Evolutionary conservation across 306 rosid species (phyloP).

Genomic region (Calophaca sinica): DNA sequence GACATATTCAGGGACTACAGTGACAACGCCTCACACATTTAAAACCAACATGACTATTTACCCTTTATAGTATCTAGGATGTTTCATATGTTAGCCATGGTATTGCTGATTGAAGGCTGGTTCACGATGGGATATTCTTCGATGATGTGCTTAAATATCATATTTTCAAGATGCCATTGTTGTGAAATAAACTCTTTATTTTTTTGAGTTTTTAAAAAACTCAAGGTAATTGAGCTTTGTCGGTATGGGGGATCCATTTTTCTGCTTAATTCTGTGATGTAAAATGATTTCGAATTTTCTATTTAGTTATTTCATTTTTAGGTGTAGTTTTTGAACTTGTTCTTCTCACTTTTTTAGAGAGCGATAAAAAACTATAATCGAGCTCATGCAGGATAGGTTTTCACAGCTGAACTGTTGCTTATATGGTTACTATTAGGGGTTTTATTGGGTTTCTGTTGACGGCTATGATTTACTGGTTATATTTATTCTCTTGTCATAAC

Average conservation of each 20-base stretch:
- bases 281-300: neutral
- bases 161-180: neutral
- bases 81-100: neutral
- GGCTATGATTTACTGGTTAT: conserved; percentile 32
- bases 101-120: neutral
- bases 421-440: conserved; percentile 16
- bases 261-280: neutral
- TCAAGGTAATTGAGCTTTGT: neutral
- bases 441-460: conserved; percentile 17
- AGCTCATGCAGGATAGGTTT: neutral
- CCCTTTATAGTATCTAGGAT: neutral
- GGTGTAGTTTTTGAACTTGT: conserved; percentile 21
- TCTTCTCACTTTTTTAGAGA: neutral
- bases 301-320: conserved; percentile 11
- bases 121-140: neutral
- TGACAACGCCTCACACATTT: no score
- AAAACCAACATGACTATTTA: no score
- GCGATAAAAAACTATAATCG: neutral
- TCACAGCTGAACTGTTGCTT: neutral
- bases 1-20: no score
- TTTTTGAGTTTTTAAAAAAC: neutral
- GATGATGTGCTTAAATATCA: conserved; percentile 11
- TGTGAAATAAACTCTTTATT: conserved; percentile 7
- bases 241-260: conserved; percentile 3
- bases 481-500: conserved; percentile 26